A percentile compares a stretch with the other conserved stretches of the same genome.
Evolutionary conservation across 768 basidiomycete genomes (phyloP).

Genomic region (Russula brevipes): DNA sequence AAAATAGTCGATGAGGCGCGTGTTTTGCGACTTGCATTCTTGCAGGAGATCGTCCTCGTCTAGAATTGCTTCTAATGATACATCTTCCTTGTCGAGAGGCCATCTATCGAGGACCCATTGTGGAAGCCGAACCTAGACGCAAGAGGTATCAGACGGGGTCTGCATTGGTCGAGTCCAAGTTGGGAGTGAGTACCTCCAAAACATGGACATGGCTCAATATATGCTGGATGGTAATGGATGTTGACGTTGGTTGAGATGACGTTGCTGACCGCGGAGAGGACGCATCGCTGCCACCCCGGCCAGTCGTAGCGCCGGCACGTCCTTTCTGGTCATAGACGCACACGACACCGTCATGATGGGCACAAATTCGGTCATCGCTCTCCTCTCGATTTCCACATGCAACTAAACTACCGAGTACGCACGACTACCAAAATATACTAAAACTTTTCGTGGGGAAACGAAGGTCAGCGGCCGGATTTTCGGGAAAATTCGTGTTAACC

Average conservation of each 20-base stretch:
- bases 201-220: conserved; percentile 14
- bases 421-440: neutral
- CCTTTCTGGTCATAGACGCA: neutral
- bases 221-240: neutral
- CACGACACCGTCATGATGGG: neutral
- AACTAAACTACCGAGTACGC: neutral
- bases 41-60: conserved; percentile 92
- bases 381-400: neutral
- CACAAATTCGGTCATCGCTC: conserved; percentile 3
- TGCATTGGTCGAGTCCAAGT: neutral
- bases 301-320: conserved; percentile 6
- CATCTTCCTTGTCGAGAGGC: conserved; percentile 82
- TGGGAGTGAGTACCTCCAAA: conserved; percentile 23
- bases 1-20: conserved; percentile 82
- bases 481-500: conserved; percentile 34
- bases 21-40: conserved; percentile 94
- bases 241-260: neutral
- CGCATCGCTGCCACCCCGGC: conserved; percentile 10
- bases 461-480: neutral
- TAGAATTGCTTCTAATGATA: conserved; percentile 83
- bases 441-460: conserved; percentile 13
- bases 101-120: conserved; percentile 85
- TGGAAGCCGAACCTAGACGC: conserved; percentile 77
- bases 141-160: neutral
- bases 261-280: neutral